Base-by-base conservation (phyloP, 2,329 filamentous ascomycete genomes). In the Penicillium thymicola region DNA sequence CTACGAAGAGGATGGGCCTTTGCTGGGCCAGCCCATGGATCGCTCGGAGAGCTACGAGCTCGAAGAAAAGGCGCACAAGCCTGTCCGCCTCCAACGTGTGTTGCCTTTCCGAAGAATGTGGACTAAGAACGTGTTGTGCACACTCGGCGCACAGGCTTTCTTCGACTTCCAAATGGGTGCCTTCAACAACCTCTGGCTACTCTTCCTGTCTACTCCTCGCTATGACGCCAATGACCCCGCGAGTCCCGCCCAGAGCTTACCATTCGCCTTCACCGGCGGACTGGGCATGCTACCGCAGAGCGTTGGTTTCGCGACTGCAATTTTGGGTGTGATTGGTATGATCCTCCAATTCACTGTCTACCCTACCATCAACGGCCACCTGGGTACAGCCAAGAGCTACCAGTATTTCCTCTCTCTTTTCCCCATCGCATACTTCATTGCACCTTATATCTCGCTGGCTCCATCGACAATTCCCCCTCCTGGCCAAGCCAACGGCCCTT, bases 131-230 rank as follows among this genome's bases (percentile, higher is more conserved):
- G 81, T 83, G 11, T 65, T 83, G 57, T 81, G 76, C 70, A 82
- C 80, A 3, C 72, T 90, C 7, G 68, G 88, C 51, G 84, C 84
- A 27, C 85, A 86, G 63, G 85, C 85, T 8, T 84, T 90, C 60
- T 87, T 89, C 70, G 86, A 89, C 68, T 88, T 90, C 66, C 88
- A 90, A 72, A 81, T 91, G 72, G 75, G 75, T 59, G 88, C 88
- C 28, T 92, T 91, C 76, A 87, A 89, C 69, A 86, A 87, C 18
- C 81, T 92, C 23, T 91, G 88, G 86, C 86, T 89, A 48, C 82
- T 90, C 45, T 92, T 92, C 75, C 81, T 92, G 43, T 90, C 89
- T 1, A 89, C 88, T 0, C 86, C 88, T 0, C 86, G 87, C 8
- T 85, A 74, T 53, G 72, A 75, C 41, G 38, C 67, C 14, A 66